Evolutionary conservation across 495 filamentous ascomycete genomes (phyloP).

Genomic region (Thozetella sp.): DNA sequence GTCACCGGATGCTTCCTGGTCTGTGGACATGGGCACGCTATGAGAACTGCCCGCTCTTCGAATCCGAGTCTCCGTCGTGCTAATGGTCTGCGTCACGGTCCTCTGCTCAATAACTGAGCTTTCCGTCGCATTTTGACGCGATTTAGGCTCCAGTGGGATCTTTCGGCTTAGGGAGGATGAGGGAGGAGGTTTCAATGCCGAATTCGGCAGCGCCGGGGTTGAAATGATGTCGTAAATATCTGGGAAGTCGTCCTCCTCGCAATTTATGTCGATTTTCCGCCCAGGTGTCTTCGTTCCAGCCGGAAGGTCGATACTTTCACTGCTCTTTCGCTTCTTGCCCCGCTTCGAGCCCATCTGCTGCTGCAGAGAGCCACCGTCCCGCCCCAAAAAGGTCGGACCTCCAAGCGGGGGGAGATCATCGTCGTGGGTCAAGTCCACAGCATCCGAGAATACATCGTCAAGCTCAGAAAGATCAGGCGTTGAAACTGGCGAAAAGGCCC

Average conservation of each 20-base stretch:
- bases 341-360: slow-evolving; percentile 42
- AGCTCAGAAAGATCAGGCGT: slow-evolving; percentile 5
- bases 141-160: background rate
- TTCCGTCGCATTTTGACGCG: background rate
- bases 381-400: slow-evolving; percentile 60
- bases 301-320: slow-evolving; percentile 56
- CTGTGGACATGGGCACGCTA: background rate
- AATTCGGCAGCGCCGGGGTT: slow-evolving; percentile 9
- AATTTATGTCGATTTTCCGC: slow-evolving; percentile 1
- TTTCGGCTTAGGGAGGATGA: background rate
- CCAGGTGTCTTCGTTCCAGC: background rate
- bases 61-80: slow-evolving; percentile 16
- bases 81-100: slow-evolving; percentile 21
- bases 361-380: slow-evolving; percentile 51
- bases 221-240: slow-evolving; percentile 38
- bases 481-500: background rate
- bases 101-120: slow-evolving; percentile 6
- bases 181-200: slow-evolving; percentile 10
- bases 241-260: slow-evolving; percentile 32
- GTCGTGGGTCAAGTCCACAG: slow-evolving; percentile 74
- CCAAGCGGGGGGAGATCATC: slow-evolving; percentile 40
- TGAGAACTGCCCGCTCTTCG: slow-evolving; percentile 5
- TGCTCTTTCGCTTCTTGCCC: slow-evolving; percentile 58
- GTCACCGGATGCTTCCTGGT: background rate
- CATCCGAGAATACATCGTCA: slow-evolving; percentile 42